Conservation (phyloP, 1,284 basidiomycete genomes). For the Cutaneotrichosporon dermatis region DNA sequence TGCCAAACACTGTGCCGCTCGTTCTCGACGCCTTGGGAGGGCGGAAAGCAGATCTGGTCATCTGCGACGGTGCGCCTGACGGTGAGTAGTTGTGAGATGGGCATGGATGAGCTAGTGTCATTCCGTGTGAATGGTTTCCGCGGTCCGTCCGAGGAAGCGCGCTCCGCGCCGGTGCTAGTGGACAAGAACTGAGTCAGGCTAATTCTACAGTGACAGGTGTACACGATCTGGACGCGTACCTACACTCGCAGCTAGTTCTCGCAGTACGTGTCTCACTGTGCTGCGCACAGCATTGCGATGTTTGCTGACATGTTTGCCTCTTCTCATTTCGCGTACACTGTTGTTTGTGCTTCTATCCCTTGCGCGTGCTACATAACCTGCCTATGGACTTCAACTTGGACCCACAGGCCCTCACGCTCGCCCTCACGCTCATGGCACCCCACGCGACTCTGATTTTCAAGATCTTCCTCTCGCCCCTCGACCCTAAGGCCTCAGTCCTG, state of each 20-base stretch:
- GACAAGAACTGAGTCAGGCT: background rate
- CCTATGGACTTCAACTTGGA: too few species aligned
- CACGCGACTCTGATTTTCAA: slow-evolving; percentile 57
- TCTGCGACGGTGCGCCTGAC: slow-evolving; percentile 60
- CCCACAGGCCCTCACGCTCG: slow-evolving; percentile 53
- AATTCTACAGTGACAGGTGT: slow-evolving; percentile 53
- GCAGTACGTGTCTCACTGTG: slow-evolving; percentile 42
- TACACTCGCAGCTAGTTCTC: slow-evolving; percentile 56
- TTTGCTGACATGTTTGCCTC: background rate
- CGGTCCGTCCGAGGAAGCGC: too few species aligned
- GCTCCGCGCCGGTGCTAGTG: too few species aligned
- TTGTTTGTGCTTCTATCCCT: too few species aligned
- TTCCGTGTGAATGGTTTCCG: too few species aligned
- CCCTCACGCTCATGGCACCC: slow-evolving; percentile 53
- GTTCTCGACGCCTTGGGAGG: slow-evolving; percentile 53
- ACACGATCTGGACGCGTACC: slow-evolving; percentile 57
- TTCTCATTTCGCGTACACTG: too few species aligned
- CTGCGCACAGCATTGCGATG: background rate
- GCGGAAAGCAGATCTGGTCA: slow-evolving; percentile 54
- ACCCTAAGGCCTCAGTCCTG: slow-evolving; percentile 50
- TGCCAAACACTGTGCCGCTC: slow-evolving; percentile 52
- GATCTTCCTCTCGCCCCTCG: slow-evolving; percentile 54
- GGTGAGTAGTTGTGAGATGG: slow-evolving; percentile 34
- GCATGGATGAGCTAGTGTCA: too few species aligned
- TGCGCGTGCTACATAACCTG: too few species aligned